Evolutionary conservation across 148 eudicot species (phyloP).

Genomic region (Linanthus parryae): DNA sequence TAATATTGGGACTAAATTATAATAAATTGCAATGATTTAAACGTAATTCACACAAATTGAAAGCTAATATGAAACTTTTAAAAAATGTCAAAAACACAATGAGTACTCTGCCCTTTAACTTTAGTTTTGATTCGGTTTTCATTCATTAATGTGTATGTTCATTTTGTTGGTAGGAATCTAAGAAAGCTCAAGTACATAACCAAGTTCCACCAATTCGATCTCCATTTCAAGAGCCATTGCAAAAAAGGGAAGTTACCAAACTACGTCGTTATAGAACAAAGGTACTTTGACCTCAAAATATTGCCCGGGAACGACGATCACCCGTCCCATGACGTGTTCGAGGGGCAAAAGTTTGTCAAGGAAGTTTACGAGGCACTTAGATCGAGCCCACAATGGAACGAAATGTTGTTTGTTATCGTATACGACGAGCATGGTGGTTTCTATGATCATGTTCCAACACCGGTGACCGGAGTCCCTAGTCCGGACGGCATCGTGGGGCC

Average conservation of each 20-base stretch:
- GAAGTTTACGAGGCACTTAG: constrained; percentile 59
- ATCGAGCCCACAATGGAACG: constrained; percentile 65
- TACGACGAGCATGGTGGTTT: constrained; percentile 73
- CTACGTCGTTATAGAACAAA: constrained; percentile 74
- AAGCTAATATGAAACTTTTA: too few relatives aligned
- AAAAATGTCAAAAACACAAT: too few relatives aligned
- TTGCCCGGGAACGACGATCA: constrained; percentile 86
- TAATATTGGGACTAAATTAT: too few relatives aligned
- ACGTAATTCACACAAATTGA: too few relatives aligned
- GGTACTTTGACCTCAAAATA: constrained; percentile 49
- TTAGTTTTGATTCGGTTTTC: too few relatives aligned
- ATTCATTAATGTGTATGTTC: too few relatives aligned
- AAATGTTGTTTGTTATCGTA: constrained; percentile 40
- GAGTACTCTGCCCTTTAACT: too few relatives aligned
- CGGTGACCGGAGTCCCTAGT: constrained; percentile 41
- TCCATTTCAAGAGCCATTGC: constrained; percentile 67
- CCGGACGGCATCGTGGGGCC: constrained; percentile 51
- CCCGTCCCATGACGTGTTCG: constrained; percentile 53
- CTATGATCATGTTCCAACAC: constrained; percentile 59
- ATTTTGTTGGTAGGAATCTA: constrained; percentile 33
- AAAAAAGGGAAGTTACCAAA: constrained; percentile 78
- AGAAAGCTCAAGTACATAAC: constrained; percentile 63
- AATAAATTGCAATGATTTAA: too few relatives aligned
- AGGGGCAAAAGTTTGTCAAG: constrained; percentile 49
- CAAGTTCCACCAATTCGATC: constrained; percentile 65